Conservation (phyloP, 2,329 filamentous ascomycete genomes). For the Cylindrodendrum hubeiense region DNA sequence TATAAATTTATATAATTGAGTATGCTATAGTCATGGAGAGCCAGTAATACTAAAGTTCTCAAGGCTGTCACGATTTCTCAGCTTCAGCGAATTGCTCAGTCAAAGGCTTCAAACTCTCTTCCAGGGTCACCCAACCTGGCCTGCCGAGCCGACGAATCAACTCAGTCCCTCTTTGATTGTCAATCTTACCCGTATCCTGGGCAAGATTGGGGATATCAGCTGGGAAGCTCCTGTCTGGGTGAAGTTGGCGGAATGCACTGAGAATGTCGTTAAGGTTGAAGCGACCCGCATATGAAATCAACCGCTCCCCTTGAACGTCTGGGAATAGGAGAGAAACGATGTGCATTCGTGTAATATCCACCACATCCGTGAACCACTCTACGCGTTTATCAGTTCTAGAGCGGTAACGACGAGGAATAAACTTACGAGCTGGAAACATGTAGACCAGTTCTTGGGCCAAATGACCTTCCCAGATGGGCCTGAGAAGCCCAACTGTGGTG, state of each 20-base stretch:
- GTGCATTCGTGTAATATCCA: constrained; percentile 11
- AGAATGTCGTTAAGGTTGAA: constrained; percentile 19
- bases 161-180: constrained; percentile 1
- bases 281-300: constrained; percentile 7
- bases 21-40: too few relatives aligned
- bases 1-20: too few relatives aligned
- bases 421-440: constrained; percentile 17
- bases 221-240: background rate
- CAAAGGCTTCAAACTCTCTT: constrained; percentile 5
- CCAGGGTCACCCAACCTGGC: constrained; percentile 8
- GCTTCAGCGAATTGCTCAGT: background rate
- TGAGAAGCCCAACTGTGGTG: constrained; percentile 5
- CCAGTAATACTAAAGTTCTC: too few relatives aligned
- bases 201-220: constrained; percentile 8
- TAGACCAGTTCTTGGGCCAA: background rate
- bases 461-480: constrained; percentile 16
- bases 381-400: background rate
- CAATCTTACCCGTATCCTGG: background rate
- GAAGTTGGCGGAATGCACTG: constrained; percentile 1
- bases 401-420: background rate
- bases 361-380: constrained; percentile 21
- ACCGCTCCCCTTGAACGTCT: constrained; percentile 3
- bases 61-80: background rate
- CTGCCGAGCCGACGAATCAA: background rate
- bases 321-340: constrained; percentile 5